These are phyloP conservation scores for Talaromyces amestolkiae DNA, from an alignment of 2,329 filamentous ascomycete species.

Conservation along the genomic window DNA sequence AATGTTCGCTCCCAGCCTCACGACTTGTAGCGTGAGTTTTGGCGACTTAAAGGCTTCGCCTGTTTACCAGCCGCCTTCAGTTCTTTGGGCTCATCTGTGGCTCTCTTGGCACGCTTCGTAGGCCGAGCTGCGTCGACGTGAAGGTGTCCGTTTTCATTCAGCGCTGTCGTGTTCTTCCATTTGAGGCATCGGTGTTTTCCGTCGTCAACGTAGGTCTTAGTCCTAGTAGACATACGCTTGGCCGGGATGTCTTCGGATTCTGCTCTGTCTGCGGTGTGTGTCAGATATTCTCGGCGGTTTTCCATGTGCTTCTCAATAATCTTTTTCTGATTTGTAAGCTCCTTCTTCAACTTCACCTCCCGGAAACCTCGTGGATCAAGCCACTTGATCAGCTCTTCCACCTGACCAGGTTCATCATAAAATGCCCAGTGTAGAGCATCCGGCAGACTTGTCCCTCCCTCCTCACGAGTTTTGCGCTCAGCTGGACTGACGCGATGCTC, in stretches of 20 bases:
- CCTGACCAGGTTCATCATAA: constrained; percentile 73
- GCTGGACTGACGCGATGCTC: constrained; percentile 79
- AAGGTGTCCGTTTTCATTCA: constrained; percentile 57
- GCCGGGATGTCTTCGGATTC: constrained; percentile 47
- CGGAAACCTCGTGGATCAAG: constrained; percentile 82
- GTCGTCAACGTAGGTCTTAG: constrained; percentile 57
- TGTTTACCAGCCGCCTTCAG: constrained; percentile 46
- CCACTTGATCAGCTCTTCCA: constrained; percentile 82
- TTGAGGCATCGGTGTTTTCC: constrained; percentile 59
- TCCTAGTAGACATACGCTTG: constrained; percentile 61
- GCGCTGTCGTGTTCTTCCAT: constrained; percentile 64
- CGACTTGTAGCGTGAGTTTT: constrained; percentile 49
- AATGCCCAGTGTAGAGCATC: constrained; percentile 86
- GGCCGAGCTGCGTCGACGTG: constrained; percentile 59
- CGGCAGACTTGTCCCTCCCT: constrained; percentile 75
- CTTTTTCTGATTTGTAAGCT: constrained; percentile 72
- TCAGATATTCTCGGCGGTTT: constrained; percentile 71
- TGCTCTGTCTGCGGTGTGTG: constrained; percentile 50
- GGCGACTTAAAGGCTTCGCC: constrained; percentile 51
- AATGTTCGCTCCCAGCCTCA: neutral
- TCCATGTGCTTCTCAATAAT: constrained; percentile 78
- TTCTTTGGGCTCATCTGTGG: constrained; percentile 40
- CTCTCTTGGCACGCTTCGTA: constrained; percentile 49
- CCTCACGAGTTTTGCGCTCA: constrained; percentile 80
- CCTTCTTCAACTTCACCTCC: constrained; percentile 83